Base-by-base conservation (phyloP, 1,284 basidiomycete genomes). In the Pseudozyma thailandica region DNA sequence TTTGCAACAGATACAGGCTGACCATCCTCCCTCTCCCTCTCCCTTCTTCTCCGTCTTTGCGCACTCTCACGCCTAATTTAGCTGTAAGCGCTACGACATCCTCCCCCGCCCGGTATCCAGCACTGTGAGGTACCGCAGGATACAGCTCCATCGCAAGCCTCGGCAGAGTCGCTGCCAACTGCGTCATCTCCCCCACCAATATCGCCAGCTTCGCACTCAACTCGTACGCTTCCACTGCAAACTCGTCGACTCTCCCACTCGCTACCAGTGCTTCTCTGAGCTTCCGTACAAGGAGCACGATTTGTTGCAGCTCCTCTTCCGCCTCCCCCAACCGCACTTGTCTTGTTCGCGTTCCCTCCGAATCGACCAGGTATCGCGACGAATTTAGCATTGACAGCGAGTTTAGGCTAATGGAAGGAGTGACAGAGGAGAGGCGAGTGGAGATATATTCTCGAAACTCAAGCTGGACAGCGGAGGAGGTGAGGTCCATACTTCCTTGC, bases 371-470 rank as follows among this genome's bases (percentile, higher is more conserved):
- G 23, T 71, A 70, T 1, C 23, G 42, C 0, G 23, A 1, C 2
- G 37, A 25, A 15, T 60, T 35, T 23, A 71, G 21, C n/a, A 49
- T 45, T 1, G 61, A 41, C 4, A 26, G 3, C 9, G 56, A 12
- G 1, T 4, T n/a, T n/a, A n/a, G n/a, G n/a, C n/a, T n/a, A 1
- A 9, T 31, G 9, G 13, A 45, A 38, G 3, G 63, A 21, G 7
- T 53, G 37, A 0, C 55, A 53, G 2, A 57, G 7, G 2, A 35
- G 15, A 70, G 30, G n/a, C 69, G 66, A 0, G 27, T 31, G 1
- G 63, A 63, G 42, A 74, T 74, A 43, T 74, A 70, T 4, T 41
- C 51, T 0, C 72, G 54, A 15, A 66, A 51, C 12, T 74, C 66
- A 1, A 4, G 1, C 16, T 74, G 72, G 1, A 66, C 60, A 1